These are phyloP conservation scores for Chaetomium cochliodes DNA, from an alignment of 495 filamentous ascomycete species.

Conservation along the genomic window DNA sequence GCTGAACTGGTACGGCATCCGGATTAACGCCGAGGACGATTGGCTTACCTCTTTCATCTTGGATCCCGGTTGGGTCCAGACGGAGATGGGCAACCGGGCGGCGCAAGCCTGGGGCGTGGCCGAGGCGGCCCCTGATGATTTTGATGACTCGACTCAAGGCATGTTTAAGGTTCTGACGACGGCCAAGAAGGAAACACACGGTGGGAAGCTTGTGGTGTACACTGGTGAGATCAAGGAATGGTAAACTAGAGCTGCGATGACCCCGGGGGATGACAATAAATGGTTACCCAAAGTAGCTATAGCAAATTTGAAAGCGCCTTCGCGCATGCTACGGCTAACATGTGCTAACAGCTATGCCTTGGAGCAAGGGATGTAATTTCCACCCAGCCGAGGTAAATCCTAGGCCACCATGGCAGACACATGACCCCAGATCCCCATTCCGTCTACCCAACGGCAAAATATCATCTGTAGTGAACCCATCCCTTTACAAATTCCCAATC, in stretches of 20 bases:
- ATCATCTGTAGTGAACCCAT: too few species aligned
- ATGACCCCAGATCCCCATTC: too few species aligned
- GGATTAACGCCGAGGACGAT: conserved; percentile 42
- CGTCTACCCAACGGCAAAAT: too few species aligned
- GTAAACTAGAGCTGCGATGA: neutral
- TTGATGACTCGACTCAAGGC: conserved; percentile 40
- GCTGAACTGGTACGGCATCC: conserved; percentile 41
- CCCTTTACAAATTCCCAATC: too few species aligned
- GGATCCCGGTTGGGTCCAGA: conserved; percentile 44
- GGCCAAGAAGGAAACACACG: conserved; percentile 39
- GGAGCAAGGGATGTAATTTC: too few species aligned
- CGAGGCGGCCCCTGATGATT: conserved; percentile 33
- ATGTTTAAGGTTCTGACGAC: conserved; percentile 41
- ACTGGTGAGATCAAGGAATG: conserved; percentile 5
- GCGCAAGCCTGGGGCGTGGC: conserved; percentile 37
- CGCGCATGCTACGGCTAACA: too few species aligned
- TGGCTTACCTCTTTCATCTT: conserved; percentile 40
- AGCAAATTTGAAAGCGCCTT: too few species aligned
- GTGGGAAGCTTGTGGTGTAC: conserved; percentile 33
- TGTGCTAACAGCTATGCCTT: too few species aligned
- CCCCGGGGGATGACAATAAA: too few species aligned
- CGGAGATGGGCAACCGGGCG: conserved; percentile 47
- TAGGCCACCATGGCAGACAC: too few species aligned
- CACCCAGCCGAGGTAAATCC: too few species aligned
- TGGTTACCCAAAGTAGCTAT: too few species aligned